A percentile compares a stretch with the other conserved stretches of the same genome.
Evolutionary conservation across 768 basidiomycete genomes (phyloP).

Genomic region (Lentinula sp.): DNA sequence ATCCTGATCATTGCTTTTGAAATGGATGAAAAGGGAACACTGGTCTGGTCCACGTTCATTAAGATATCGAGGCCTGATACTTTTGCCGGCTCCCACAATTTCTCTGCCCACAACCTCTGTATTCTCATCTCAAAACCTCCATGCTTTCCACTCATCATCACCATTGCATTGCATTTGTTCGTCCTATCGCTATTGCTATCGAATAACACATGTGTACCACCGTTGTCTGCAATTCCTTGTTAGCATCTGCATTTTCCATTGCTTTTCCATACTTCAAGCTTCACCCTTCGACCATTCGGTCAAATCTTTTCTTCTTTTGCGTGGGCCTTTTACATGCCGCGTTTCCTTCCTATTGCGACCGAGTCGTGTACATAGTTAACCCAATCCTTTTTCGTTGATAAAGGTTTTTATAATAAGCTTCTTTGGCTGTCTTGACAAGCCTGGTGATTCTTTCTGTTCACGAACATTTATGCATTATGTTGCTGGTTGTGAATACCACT

Average conservation of each 20-base stretch:
- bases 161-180: not conserved
- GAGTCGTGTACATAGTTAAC: not conserved
- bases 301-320: not conserved
- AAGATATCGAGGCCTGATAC: not conserved
- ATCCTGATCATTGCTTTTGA: not conserved
- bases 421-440: too few relatives aligned
- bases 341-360: not conserved
- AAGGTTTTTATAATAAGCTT: too few relatives aligned
- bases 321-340: not conserved
- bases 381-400: not conserved
- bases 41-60: not conserved
- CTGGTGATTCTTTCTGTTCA: too few relatives aligned
- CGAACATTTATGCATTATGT: too few relatives aligned
- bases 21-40: not conserved
- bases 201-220: constrained; percentile 1
- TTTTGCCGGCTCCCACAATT: not conserved
- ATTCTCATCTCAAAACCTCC: not conserved
- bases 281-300: not conserved
- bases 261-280: not conserved
- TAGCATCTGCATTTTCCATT: not conserved
- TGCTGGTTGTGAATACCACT: not conserved
- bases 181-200: not conserved
- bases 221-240: not conserved
- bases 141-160: not conserved
- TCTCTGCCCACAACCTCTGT: not conserved